Evolutionary conservation across 2,329 filamentous ascomycete species (phyloP), one percentile per base, ranked within the genome.

Genomic region (Diaporthe sp.): DNA sequence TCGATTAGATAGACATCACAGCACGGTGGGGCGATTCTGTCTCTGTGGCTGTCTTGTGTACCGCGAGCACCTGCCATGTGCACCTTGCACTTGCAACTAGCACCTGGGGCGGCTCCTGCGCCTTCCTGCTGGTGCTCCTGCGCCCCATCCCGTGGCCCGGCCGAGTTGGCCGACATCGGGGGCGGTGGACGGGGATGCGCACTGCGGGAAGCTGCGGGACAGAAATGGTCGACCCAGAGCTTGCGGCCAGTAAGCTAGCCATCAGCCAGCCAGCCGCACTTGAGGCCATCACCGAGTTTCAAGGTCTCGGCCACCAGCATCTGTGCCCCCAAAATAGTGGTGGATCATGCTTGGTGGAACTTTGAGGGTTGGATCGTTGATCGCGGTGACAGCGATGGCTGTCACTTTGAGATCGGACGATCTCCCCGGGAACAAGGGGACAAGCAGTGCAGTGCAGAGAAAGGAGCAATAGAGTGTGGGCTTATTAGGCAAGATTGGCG

Each of bases 111-210:
- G 12, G 62, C 28, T 67, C 46, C 60, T 28, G n/a, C 46, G 44
- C 46, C 62, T 34, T 31, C 37, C 44, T n/a, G 44, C 17, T 31
- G 19, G n/a, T 44, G 42, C 62, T 15, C 62, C 46, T 37, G 44
- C 44, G 31, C 44, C 46, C 12, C 31, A 22, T 34, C 22, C 62
- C 44, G 28, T 49, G 61, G 61, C 28, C 46, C 49, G 65, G 65
- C 65, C 46, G 49, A 42, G 25, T 12, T 55, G 65, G 65, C 65
- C 65, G 65, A 70, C 65, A 70, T 70, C 65, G 65, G 65, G 65
- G 65, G 46, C 65, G 46, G 31, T 17, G 65, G 65, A 39, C 46
- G 31, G 65, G 65, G 65, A 70, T 70, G 34, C 22, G 9, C 17
- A 28, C 15, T 42, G 65, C 65, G 65, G 65, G 46, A 70, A 17